phyloP scores from a whole-genome alignment of 139 green algal genomes.

The Nannochloris sp. region DNA sequence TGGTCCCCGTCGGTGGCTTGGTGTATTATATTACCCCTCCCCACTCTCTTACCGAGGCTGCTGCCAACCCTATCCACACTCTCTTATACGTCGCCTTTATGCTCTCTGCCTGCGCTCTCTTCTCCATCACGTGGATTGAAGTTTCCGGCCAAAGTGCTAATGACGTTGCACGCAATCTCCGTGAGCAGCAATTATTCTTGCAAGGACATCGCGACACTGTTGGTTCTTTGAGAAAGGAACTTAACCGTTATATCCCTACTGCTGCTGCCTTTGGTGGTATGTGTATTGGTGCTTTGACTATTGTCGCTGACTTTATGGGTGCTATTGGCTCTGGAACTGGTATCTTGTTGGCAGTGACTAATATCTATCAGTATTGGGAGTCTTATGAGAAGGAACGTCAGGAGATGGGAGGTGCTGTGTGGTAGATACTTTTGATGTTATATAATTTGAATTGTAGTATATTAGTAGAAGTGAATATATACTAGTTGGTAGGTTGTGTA shows the following conservation, averaged over 20 bases:
- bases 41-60: conserved; percentile 70
- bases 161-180: conserved; percentile 97
- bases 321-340: conserved; percentile 76
- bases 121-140: conserved; percentile 99
- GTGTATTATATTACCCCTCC: conserved; percentile 99
- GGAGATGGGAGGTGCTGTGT: conserved; percentile 15
- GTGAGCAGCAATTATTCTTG: conserved; percentile 94
- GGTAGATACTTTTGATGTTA: not conserved
- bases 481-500: too few species aligned
- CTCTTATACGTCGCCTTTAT: conserved; percentile 98
- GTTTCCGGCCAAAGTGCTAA: conserved; percentile 87
- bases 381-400: conserved; percentile 39
- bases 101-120: conserved; percentile 95
- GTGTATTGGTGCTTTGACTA: conserved; percentile 98
- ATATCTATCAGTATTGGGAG: conserved; percentile 82
- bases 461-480: too few species aligned
- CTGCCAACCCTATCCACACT: conserved; percentile 90
- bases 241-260: conserved; percentile 93
- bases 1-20: conserved; percentile 88
- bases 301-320: conserved; percentile 98
- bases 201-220: conserved; percentile 62
- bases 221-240: conserved; percentile 87
- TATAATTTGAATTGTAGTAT: too few species aligned
- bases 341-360: conserved; percentile 97
- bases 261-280: conserved; percentile 97